These are phyloP conservation scores for Penicillium janthinellum DNA, from an alignment of 2,329 filamentous ascomycete species.

Conservation along the genomic window DNA sequence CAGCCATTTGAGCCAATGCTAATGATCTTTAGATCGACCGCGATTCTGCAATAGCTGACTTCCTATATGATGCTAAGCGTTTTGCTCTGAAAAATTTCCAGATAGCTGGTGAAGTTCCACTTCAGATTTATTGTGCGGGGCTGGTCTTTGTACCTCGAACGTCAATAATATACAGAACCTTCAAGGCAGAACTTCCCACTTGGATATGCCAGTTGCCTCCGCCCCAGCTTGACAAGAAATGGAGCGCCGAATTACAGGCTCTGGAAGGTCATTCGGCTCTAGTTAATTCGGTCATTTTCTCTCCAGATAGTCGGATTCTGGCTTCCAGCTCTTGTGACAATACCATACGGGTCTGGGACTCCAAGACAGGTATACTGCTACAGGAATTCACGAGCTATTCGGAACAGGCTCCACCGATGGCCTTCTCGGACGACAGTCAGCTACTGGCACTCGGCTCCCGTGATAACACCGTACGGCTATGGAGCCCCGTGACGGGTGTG, in stretches of 20 bases:
- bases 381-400: background rate
- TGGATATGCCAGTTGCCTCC: constrained; percentile 6
- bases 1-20: background rate
- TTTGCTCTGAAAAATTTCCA: constrained; percentile 1
- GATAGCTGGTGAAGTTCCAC: constrained; percentile 1
- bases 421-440: background rate
- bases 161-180: constrained; percentile 1
- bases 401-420: background rate
- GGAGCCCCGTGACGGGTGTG: background rate
- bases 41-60: background rate
- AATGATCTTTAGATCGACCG: background rate
- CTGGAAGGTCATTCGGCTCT: constrained; percentile 18
- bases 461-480: background rate
- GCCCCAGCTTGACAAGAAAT: constrained; percentile 11
- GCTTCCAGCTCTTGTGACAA: constrained; percentile 5
- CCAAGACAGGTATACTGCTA: background rate
- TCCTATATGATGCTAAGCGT: background rate
- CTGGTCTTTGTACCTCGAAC: constrained; percentile 3
- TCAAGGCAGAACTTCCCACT: background rate
- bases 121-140: constrained; percentile 6
- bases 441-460: background rate
- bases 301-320: constrained; percentile 5
- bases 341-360: constrained; percentile 2
- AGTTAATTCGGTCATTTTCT: constrained; percentile 4
- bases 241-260: constrained; percentile 11